A percentile compares a stretch with the other conserved stretches of the same genome.
Evolutionary conservation across 2,329 filamentous ascomycete genomes (phyloP).

Genomic region (Bipolaris oryzae): DNA sequence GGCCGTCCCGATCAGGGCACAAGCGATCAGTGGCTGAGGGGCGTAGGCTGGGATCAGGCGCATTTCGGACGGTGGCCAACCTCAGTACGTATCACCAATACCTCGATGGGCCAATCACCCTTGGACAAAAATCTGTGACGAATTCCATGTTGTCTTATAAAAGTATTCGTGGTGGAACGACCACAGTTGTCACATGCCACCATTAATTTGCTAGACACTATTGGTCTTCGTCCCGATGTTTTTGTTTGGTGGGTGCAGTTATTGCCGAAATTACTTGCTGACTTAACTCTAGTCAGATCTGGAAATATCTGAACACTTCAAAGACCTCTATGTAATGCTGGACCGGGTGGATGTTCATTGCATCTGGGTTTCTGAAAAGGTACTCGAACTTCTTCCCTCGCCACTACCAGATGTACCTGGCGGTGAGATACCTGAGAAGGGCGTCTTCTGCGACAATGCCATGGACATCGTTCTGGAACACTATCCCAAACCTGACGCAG

Average conservation of each 20-base stretch:
- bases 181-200: background rate
- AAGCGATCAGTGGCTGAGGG: constrained; percentile 66
- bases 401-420: constrained; percentile 61
- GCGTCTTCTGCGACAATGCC: constrained; percentile 76
- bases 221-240: too few relatives aligned
- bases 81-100: constrained; percentile 55
- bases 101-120: background rate
- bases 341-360: constrained; percentile 74
- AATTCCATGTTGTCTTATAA: background rate
- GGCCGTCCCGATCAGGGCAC: constrained; percentile 60
- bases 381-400: constrained; percentile 65
- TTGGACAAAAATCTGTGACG: background rate
- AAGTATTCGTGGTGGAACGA: background rate
- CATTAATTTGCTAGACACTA: background rate
- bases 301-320: constrained; percentile 58
- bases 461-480: constrained; percentile 65
- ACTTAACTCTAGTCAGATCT: constrained; percentile 59
- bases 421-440: constrained; percentile 69
- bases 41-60: constrained; percentile 74
- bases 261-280: background rate
- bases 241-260: too few relatives aligned
- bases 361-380: constrained; percentile 69
- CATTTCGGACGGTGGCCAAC: constrained; percentile 68
- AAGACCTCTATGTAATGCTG: constrained; percentile 68
- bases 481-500: constrained; percentile 62